Evolutionary conservation across 2,329 filamentous ascomycete species (phyloP), one percentile per base, ranked within the genome.

Genomic region (Colletotrichum musicola): DNA sequence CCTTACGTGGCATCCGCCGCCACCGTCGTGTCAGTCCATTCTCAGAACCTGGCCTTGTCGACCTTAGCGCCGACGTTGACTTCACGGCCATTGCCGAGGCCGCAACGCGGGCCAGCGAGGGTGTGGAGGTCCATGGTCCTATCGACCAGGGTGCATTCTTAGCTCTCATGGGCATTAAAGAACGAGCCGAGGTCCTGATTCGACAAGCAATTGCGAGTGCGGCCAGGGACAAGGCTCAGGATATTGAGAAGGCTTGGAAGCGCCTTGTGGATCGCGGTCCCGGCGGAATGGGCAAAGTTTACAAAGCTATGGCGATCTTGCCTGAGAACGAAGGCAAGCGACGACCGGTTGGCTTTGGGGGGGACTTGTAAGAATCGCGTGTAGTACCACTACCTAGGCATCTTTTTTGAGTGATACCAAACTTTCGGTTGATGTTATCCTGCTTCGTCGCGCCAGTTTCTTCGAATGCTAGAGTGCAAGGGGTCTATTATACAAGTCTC

Each of bases 21-120:
- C 96, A 99, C 81, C 83, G 85, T 25, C 85, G 87, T 25, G 92
- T 97, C 53, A 94, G 90, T 22, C 94, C 96, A 4, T 94, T 99
- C 74, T 85, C 88, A 1, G 85, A 89, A 6, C 93, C 96, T 0
- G 96, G 96, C 0, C 87, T 91, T 27, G 94, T 97, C 3, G 96
- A 99, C 77, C 84, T 99, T 22, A 94, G 91, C 72, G 95, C 93
- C 0, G 95, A 99, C 76, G 96, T 99, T 1, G 96, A 99, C 79
- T 99, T 99, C 77, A 88, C 89, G 0, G 94, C 92, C 12, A 82
- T 99, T 1, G 95, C 94, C 0, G 95, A 98, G 77, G 86, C 92
- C 1, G 95, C 95, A 0, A 86, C 93, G 53, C 83, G 87, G 46
- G 92, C 93, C 0, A 95, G 91, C 72, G 87, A 90, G 1, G 92